Percentiles rank a stretch among this genome's conserved stretches.
phyloP scores from a whole-genome alignment of 2,329 filamentous ascomycete genomes.

The Parastagonospora avenae region DNA sequence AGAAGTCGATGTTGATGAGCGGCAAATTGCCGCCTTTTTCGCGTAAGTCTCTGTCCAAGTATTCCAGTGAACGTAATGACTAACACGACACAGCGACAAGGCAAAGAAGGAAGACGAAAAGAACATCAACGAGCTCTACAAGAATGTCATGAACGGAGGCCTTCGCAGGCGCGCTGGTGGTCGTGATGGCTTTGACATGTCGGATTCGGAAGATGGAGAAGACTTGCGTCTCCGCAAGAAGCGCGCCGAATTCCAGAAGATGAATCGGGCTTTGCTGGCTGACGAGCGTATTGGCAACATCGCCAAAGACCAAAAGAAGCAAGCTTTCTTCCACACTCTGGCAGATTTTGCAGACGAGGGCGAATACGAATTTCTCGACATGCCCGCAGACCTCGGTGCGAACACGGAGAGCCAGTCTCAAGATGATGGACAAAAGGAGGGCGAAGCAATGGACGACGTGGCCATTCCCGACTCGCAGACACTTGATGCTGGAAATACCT shows the following conservation, averaged over 20 bases:
- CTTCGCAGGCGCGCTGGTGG: constrained; percentile 77
- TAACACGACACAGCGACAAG: constrained; percentile 66
- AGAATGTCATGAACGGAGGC: constrained; percentile 87
- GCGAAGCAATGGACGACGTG: constrained; percentile 24
- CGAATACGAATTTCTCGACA: constrained; percentile 75
- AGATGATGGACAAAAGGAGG: constrained; percentile 11
- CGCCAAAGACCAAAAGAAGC: constrained; percentile 83
- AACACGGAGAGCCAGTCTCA: constrained; percentile 37
- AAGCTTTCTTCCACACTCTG: constrained; percentile 87
- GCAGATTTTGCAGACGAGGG: constrained; percentile 77
- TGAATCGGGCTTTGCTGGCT: constrained; percentile 84
- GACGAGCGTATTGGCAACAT: constrained; percentile 93
- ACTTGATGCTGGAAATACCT: constrained; percentile 7
- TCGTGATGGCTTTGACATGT: constrained; percentile 70
- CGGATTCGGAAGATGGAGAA: constrained; percentile 87
- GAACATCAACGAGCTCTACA: constrained; percentile 87
- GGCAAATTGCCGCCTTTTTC: constrained; percentile 82
- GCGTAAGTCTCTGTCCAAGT: constrained; percentile 68
- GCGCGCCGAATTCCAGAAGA: constrained; percentile 85
- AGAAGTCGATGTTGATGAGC: constrained; percentile 77
- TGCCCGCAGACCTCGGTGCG: constrained; percentile 45
- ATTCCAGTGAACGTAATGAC: constrained; percentile 16
- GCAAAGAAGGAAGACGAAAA: constrained; percentile 83
- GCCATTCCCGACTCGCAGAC: constrained; percentile 49
- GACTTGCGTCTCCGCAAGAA: constrained; percentile 80